phyloP scores from a whole-genome alignment of 495 filamentous ascomycete species.

The Penicillium verhagenii region DNA sequence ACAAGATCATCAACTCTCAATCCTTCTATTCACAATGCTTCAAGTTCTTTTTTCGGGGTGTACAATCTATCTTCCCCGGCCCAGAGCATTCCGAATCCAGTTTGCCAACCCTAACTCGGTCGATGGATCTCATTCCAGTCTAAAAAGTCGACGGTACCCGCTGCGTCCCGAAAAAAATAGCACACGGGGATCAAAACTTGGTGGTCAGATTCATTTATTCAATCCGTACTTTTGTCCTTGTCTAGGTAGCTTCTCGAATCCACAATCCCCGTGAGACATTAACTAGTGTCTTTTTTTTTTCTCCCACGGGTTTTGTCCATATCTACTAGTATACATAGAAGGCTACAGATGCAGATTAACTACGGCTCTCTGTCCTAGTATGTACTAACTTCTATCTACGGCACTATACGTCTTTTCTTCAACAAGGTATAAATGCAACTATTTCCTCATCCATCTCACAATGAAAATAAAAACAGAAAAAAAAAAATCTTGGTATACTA shows the following conservation, averaged over 20 bases:
- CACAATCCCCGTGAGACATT: background rate
- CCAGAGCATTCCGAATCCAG: constrained; percentile 6
- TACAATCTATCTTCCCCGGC: background rate
- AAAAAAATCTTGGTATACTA: no score
- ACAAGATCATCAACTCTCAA: background rate
- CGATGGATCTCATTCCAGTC: constrained; percentile 27
- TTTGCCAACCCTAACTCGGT: constrained; percentile 12
- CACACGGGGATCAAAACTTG: constrained; percentile 5
- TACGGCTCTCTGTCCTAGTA: no score
- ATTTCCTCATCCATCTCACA: no score
- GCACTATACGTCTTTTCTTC: no score
- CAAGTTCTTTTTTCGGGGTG: background rate
- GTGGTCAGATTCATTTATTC: background rate
- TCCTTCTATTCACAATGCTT: background rate
- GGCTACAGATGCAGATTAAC: background rate
- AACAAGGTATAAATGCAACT: no score
- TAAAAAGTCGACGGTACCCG: constrained; percentile 8
- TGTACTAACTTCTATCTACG: no score
- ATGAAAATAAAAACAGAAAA: no score
- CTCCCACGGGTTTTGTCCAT: background rate
- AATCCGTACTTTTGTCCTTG: background rate
- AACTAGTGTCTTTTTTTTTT: background rate
- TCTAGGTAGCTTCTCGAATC: background rate
- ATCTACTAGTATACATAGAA: background rate
- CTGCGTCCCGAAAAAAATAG: constrained; percentile 27